phyloP scores from a whole-genome alignment of 352 stramenopile species.

The Pythium scleroteichum region DNA sequence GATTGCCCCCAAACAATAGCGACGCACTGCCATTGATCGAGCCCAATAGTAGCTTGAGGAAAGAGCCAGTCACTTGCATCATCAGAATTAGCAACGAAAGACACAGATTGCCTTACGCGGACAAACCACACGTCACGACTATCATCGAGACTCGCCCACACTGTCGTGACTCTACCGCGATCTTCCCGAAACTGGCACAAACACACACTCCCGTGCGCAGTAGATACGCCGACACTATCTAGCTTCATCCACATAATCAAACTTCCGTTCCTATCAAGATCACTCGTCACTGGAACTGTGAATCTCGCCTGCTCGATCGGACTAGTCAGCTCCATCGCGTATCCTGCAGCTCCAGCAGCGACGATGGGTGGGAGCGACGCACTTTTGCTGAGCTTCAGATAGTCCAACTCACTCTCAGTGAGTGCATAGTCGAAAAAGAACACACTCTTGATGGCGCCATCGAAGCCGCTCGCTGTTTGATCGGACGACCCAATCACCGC shows the following conservation, averaged over 20 bases:
- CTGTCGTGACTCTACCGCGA: background rate
- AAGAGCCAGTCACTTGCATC: slow-evolving; percentile 18
- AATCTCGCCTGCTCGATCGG: slow-evolving; percentile 6
- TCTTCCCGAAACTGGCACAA: slow-evolving; percentile 13
- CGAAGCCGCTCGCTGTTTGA: slow-evolving; percentile 30
- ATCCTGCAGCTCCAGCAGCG: slow-evolving; percentile 31
- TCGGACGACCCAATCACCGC: slow-evolving; percentile 22
- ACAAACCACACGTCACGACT: slow-evolving; percentile 11
- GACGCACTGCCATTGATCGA: slow-evolving; percentile 19
- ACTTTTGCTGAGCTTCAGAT: slow-evolving; percentile 33
- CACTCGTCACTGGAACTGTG: background rate
- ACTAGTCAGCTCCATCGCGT: slow-evolving; percentile 23
- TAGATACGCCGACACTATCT: background rate
- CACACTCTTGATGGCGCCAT: slow-evolving; percentile 37
- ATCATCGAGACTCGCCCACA: slow-evolving; percentile 15
- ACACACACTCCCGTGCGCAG: slow-evolving; percentile 4
- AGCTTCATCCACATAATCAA: slow-evolving; percentile 14
- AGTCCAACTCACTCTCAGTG: slow-evolving; percentile 37
- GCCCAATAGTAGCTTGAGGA: slow-evolving; percentile 3
- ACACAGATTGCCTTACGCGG: slow-evolving; percentile 2
- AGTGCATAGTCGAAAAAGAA: slow-evolving; percentile 51
- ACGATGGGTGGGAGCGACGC: slow-evolving; percentile 1
- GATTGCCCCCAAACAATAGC: slow-evolving; percentile 5
- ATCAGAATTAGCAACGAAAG: background rate
- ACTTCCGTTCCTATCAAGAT: background rate